A percentile compares a stretch with the other conserved stretches of the same genome.
Evolutionary conservation across 805 yeast genomes (phyloP).

Genomic region (Grigorovia yakushimaensis): DNA sequence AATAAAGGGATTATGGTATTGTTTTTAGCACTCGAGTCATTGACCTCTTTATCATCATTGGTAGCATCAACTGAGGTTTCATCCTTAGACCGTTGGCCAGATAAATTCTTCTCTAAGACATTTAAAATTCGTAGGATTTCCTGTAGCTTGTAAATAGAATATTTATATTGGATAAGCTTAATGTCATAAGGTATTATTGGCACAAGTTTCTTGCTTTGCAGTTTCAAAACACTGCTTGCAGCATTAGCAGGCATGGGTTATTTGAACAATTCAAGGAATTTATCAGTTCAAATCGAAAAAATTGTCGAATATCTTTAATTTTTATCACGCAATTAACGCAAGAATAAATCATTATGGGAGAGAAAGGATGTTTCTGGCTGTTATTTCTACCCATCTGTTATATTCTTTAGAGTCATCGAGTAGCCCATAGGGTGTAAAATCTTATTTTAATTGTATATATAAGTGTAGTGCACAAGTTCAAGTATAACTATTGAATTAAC

Average conservation of each 20-base stretch:
- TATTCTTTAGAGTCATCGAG: too few relatives aligned
- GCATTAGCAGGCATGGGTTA: constrained; percentile 25
- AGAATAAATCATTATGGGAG: too few relatives aligned
- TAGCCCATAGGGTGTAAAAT: too few relatives aligned
- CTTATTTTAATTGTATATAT: too few relatives aligned
- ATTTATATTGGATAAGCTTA: constrained; percentile 48
- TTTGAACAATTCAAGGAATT: background rate
- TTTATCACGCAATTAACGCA: background rate
- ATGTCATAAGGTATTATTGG: constrained; percentile 43
- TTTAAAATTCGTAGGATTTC: constrained; percentile 30
- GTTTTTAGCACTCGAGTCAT: background rate
- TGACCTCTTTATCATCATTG: constrained; percentile 5
- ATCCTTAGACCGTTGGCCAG: background rate
- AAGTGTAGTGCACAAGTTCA: too few relatives aligned
- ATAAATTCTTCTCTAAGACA: constrained; percentile 19
- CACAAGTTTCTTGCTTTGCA: constrained; percentile 17
- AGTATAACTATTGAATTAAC: too few relatives aligned
- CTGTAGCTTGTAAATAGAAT: constrained; percentile 40
- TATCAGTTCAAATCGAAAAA: background rate
- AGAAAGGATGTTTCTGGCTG: too few relatives aligned
- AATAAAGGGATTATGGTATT: constrained; percentile 25
- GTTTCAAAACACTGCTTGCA: constrained; percentile 30
- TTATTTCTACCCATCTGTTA: too few relatives aligned
- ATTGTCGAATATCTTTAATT: background rate
- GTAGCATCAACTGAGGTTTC: constrained; percentile 3